A percentile compares a stretch with the other conserved stretches of the same genome.
Evolutionary conservation across 176 grass and related monocot species (phyloP).

Genomic region (Phoenix roebelenii): DNA sequence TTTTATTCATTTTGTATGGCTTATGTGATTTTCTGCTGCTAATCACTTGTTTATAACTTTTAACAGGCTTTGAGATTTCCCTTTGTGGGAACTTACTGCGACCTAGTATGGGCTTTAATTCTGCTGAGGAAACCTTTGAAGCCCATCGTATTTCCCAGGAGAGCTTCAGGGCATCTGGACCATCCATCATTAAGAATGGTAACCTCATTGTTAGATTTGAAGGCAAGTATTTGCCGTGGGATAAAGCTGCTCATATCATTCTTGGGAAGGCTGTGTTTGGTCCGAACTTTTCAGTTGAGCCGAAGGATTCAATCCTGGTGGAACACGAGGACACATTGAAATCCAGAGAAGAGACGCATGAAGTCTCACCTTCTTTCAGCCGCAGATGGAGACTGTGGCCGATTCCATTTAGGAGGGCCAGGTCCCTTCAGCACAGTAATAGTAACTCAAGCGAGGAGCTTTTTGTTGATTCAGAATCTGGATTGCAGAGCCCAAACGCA

Average conservation of each 20-base stretch:
- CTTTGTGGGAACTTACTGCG: conserved; percentile 74
- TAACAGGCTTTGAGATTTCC: conserved; percentile 80
- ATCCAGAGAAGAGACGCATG: conserved; percentile 42
- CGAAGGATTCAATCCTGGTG: conserved; percentile 58
- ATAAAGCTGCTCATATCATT: conserved; percentile 71
- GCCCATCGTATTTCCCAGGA: conserved; percentile 62
- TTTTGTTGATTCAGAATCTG: conserved; percentile 83
- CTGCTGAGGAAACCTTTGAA: conserved; percentile 71
- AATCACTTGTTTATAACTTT: conserved; percentile 12
- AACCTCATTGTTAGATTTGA: conserved; percentile 82
- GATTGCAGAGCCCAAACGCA: conserved; percentile 57
- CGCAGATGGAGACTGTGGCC: conserved; percentile 87
- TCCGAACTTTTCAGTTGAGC: conserved; percentile 52
- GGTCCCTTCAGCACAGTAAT: conserved; percentile 74
- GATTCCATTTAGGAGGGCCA: conserved; percentile 77
- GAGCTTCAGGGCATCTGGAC: conserved; percentile 66
- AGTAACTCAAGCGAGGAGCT: conserved; percentile 77
- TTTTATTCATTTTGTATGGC: not conserved
- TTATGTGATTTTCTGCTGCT: conserved; percentile 1
- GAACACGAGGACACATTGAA: conserved; percentile 33
- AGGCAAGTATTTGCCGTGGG: conserved; percentile 67
- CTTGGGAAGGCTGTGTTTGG: conserved; percentile 87
- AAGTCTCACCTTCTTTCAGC: conserved; percentile 47
- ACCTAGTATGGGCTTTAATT: conserved; percentile 57
- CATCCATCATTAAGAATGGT: conserved; percentile 66